Evolutionary conservation across 257 asterid genomes (phyloP).

Genomic region (Gentiana straminea): DNA sequence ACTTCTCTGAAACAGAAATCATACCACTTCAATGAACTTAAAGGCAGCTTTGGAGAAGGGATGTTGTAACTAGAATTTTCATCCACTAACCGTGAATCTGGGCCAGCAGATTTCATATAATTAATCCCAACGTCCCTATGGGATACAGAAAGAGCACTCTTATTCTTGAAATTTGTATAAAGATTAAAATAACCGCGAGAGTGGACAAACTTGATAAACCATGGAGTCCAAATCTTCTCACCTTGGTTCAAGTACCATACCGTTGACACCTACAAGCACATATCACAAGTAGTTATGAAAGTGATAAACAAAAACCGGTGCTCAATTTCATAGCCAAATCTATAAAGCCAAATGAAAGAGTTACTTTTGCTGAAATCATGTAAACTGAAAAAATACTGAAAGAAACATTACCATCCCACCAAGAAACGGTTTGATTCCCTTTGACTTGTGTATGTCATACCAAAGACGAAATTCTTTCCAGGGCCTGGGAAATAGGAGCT

Average conservation of each 20-base stretch:
- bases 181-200: constrained; percentile 72
- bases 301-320: not conserved
- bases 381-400: not conserved
- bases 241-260: constrained; percentile 96
- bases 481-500: constrained; percentile 89
- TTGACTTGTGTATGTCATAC: constrained; percentile 71
- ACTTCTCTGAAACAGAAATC: constrained; percentile 77
- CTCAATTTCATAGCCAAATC: not conserved
- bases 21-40: constrained; percentile 65
- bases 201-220: constrained; percentile 90
- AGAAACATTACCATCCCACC: constrained; percentile 75
- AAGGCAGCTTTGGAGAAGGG: constrained; percentile 45
- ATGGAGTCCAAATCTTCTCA: constrained; percentile 98
- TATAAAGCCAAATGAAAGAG: not conserved
- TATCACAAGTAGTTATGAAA: constrained; percentile 4
- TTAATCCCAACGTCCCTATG: constrained; percentile 94
- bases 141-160: constrained; percentile 74
- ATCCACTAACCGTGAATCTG: constrained; percentile 68
- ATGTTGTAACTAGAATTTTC: constrained; percentile 33
- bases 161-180: constrained; percentile 67
- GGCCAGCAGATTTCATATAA: constrained; percentile 80
- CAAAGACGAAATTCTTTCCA: constrained; percentile 96
- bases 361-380: not conserved
- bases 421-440: constrained; percentile 67
- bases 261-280: constrained; percentile 59